Conservation (phyloP, 2,329 filamentous ascomycete genomes). For the Mariannaea sp. region DNA sequence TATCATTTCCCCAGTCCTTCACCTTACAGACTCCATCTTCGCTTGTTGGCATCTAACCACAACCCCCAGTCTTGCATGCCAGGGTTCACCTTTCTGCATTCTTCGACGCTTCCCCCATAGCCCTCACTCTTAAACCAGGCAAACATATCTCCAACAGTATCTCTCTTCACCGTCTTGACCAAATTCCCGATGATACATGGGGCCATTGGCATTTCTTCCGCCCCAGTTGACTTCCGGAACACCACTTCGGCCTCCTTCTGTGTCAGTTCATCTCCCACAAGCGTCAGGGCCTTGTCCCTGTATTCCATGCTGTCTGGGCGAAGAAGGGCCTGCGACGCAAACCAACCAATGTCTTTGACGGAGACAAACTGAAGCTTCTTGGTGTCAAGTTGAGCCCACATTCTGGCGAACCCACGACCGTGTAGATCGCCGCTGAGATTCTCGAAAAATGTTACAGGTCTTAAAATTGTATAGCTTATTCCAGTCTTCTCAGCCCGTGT, state of each 20-base stretch:
- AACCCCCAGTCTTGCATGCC: conserved; percentile 15
- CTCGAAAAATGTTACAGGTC: conserved; percentile 64
- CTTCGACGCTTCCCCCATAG: conserved; percentile 23
- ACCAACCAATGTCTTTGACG: conserved; percentile 48
- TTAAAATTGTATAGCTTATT: conserved; percentile 62
- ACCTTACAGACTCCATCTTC: too few relatives aligned
- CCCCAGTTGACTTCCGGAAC: background rate
- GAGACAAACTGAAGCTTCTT: conserved; percentile 45
- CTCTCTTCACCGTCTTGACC: conserved; percentile 21
- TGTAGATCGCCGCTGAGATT: conserved; percentile 43
- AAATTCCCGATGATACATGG: conserved; percentile 18
- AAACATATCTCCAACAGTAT: conserved; percentile 24
- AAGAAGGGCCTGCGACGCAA: conserved; percentile 46
- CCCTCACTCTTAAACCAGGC: conserved; percentile 25
- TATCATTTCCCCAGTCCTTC: too few relatives aligned
- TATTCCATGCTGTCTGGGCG: conserved; percentile 39
- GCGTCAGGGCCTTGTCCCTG: conserved; percentile 10
- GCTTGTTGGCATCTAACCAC: conserved; percentile 18
- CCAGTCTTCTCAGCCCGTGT: conserved; percentile 37
- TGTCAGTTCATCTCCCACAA: conserved; percentile 26
- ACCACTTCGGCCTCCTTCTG: conserved; percentile 21
- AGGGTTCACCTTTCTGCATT: conserved; percentile 8
- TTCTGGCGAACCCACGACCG: conserved; percentile 40
- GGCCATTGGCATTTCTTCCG: conserved; percentile 15
- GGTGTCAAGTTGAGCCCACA: conserved; percentile 27